Percentiles rank a stretch among this genome's conserved stretches.
Conservation (phyloP, 2,329 filamentous ascomycete genomes). For the Colletotrichum karsti region DNA sequence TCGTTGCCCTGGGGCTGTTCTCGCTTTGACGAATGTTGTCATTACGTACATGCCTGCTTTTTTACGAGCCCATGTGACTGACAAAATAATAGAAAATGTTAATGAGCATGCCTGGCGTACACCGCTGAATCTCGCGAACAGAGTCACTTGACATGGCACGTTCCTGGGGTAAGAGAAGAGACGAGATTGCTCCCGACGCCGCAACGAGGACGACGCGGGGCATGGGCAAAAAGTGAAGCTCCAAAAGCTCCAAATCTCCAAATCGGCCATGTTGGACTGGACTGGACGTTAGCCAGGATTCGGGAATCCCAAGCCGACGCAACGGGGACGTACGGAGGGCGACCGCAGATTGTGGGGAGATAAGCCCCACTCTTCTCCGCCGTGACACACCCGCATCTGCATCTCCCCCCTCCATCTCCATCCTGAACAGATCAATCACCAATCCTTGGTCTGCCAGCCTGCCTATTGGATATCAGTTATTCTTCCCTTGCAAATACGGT, state of each 20-base stretch:
- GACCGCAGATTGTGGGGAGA: slow-evolving; percentile 18
- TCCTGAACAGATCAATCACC: too few species aligned
- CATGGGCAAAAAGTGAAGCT: not conserved
- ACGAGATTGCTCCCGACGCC: not conserved
- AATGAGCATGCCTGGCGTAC: not conserved
- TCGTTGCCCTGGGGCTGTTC: not conserved
- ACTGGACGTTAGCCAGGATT: slow-evolving; percentile 21
- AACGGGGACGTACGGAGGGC: slow-evolving; percentile 22
- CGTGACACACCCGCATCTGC: not conserved
- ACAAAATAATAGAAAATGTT: not conserved
- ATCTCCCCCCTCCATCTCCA: not conserved
- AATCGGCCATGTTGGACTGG: not conserved
- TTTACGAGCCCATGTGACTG: slow-evolving; percentile 10
- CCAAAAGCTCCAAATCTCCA: not conserved
- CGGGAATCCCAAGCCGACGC: slow-evolving; percentile 22
- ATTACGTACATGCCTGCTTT: slow-evolving; percentile 17
- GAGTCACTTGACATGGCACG: slow-evolving; percentile 6
- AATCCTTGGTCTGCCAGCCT: not conserved
- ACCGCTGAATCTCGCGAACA: not conserved
- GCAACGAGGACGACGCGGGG: too few species aligned
- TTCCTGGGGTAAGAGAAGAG: not conserved
- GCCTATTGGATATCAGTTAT: not conserved
- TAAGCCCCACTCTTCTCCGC: not conserved
- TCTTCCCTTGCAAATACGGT: not conserved
- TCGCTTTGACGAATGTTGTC: slow-evolving; percentile 4